Percentiles rank a stretch among this genome's conserved stretches.
Evolutionary conservation across 345 rosid species (phyloP).

Genomic region (Ceriops tagal): DNA sequence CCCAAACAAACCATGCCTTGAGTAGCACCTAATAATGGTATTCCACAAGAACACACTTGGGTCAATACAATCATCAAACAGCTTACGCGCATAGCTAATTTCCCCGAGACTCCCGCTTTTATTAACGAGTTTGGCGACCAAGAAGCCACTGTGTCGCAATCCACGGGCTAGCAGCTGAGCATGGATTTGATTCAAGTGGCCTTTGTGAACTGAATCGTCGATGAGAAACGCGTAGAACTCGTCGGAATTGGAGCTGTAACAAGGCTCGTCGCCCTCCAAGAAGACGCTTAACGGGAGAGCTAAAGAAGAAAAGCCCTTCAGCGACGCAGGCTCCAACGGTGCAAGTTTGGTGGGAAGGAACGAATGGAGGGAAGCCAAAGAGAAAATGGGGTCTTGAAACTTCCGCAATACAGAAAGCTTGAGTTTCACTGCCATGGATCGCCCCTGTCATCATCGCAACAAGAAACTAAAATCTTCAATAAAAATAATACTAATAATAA

Average conservation of each 20-base stretch:
- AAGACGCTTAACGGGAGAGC: not conserved
- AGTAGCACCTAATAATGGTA: slow-evolving; percentile 55
- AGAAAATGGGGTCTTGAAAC: not conserved
- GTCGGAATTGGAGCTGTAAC: slow-evolving; percentile 21
- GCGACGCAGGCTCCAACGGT: no score
- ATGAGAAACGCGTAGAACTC: slow-evolving; percentile 43
- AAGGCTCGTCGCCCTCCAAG: not conserved
- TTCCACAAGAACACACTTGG: slow-evolving; percentile 60
- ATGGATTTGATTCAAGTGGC: slow-evolving; percentile 47
- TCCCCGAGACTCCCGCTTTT: slow-evolving; percentile 34
- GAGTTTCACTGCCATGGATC: no score
- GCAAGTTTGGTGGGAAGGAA: not conserved
- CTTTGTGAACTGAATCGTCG: slow-evolving; percentile 32
- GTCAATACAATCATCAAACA: slow-evolving; percentile 56
- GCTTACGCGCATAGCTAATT: slow-evolving; percentile 42
- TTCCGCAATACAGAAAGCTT: no score
- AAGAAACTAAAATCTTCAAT: no score
- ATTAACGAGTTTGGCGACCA: slow-evolving; percentile 45
- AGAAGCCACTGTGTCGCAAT: slow-evolving; percentile 41
- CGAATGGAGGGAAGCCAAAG: not conserved
- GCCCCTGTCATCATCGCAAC: no score
- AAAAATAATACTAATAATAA: no score
- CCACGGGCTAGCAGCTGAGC: slow-evolving; percentile 41
- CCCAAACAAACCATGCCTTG: slow-evolving; percentile 34
- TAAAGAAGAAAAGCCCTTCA: slow-evolving; percentile 12